phyloP scores from a whole-genome alignment of 2,329 filamentous ascomycete species.

The Fusarium mundagurra region DNA sequence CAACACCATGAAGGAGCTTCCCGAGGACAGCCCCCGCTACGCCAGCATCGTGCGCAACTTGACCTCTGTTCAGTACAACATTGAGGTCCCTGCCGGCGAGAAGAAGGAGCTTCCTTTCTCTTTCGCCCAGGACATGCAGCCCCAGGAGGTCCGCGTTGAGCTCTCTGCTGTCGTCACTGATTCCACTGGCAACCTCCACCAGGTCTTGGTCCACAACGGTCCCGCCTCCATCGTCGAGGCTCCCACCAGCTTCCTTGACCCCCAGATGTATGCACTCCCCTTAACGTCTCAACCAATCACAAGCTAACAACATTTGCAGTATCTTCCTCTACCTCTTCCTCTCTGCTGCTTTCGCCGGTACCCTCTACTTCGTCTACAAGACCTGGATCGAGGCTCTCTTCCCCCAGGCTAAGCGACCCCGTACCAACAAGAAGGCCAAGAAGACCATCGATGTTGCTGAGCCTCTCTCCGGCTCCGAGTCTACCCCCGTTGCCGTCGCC shows the following conservation, averaged over 20 bases:
- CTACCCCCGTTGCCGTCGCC: constrained; percentile 73
- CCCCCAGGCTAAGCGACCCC: constrained; percentile 83
- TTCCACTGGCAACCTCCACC: constrained; percentile 74
- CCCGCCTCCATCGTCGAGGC: constrained; percentile 89
- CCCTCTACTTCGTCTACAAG: constrained; percentile 96
- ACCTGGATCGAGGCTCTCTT: constrained; percentile 97
- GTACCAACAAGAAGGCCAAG: constrained; percentile 70
- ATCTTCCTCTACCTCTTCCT: constrained; percentile 98
- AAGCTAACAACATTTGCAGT: constrained; percentile 60
- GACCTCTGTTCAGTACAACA: constrained; percentile 77
- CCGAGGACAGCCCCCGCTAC: constrained; percentile 54
- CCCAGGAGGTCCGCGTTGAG: constrained; percentile 84
- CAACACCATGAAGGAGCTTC: constrained; percentile 64
- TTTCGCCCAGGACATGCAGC: constrained; percentile 91
- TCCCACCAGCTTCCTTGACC: constrained; percentile 90
- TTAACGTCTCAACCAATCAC: background rate
- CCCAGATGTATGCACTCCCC: constrained; percentile 81
- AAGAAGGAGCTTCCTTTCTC: constrained; percentile 81
- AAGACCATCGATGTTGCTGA: constrained; percentile 70
- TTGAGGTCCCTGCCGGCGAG: constrained; percentile 79
- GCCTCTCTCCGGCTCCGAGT: constrained; percentile 75
- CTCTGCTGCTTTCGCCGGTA: constrained; percentile 78
- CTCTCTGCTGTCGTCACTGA: constrained; percentile 79
- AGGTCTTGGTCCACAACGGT: constrained; percentile 82
- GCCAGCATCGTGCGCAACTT: constrained; percentile 82